Conservation (phyloP, 2,329 filamentous ascomycete species). For the Colletotrichum noveboracense region DNA sequence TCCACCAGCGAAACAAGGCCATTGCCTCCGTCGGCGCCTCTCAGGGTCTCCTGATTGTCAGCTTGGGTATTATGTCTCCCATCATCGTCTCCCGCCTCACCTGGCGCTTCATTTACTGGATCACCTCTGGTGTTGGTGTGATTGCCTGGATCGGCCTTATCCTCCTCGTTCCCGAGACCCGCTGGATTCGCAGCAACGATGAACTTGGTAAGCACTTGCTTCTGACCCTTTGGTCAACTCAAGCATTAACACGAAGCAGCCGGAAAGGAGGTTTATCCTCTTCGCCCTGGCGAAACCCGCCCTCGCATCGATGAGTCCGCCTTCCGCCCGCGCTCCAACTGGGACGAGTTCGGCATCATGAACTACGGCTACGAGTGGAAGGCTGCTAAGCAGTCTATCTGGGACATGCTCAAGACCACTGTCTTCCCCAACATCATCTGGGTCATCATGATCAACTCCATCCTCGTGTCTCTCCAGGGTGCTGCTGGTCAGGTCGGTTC, state of each 20-base stretch:
- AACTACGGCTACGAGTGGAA: slow-evolving; percentile 33
- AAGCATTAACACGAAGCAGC: neutral
- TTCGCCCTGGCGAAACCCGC: slow-evolving; percentile 21
- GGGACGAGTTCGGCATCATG: slow-evolving; percentile 37
- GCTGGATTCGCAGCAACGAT: slow-evolving; percentile 34
- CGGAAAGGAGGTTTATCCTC: slow-evolving; percentile 23
- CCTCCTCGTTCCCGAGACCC: slow-evolving; percentile 40
- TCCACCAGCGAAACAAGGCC: slow-evolving; percentile 40
- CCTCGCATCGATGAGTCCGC: slow-evolving; percentile 18
- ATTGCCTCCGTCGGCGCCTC: slow-evolving; percentile 34
- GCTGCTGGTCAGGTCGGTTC: slow-evolving; percentile 30
- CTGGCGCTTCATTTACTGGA: slow-evolving; percentile 41
- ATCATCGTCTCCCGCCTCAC: slow-evolving; percentile 32
- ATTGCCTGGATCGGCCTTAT: slow-evolving; percentile 38
- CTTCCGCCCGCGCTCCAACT: slow-evolving; percentile 29
- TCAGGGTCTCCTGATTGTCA: slow-evolving; percentile 33
- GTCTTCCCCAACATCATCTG: slow-evolving; percentile 40
- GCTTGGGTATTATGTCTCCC: slow-evolving; percentile 32
- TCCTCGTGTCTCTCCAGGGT: slow-evolving; percentile 34
- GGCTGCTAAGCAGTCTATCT: slow-evolving; percentile 25
- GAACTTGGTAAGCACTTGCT: slow-evolving; percentile 28
- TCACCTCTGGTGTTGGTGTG: slow-evolving; percentile 33
- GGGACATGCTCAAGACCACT: slow-evolving; percentile 35
- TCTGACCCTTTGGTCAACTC: no score
- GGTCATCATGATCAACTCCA: slow-evolving; percentile 34